Evolutionary conservation across 257 asterid genomes (phyloP), one percentile per base, ranked within the genome.

Genomic region (Linaria vulgaris): DNA sequence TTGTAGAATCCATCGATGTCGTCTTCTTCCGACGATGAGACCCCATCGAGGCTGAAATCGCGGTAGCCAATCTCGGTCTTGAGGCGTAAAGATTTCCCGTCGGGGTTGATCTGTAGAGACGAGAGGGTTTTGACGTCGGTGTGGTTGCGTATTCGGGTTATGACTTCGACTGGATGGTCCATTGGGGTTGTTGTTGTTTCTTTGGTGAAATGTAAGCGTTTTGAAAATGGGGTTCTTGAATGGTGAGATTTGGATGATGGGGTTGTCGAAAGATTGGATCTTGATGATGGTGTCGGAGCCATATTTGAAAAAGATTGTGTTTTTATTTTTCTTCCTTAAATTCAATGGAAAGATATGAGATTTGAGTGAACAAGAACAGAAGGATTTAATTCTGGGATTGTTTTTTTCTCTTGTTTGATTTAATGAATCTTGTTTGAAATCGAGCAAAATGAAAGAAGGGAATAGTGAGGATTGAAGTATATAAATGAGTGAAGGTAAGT

Each of bases 131-230:
- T n/a, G n/a, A n/a, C n/a, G n/a, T 90, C 99, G 0, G 96, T 87
- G 61, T 71, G 76, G 68, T 90, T 92, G 0, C 99, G 80, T 52
- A 94, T 85, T 56, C 99, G 61, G 0, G 95, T 95, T 1, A 94
- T 76, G 0, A 94, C 97, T 68, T 94, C 99, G 6, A 94, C 97
- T 0, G 97, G 97, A 60, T 94, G 99, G 72, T 94, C 97, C 53
- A 27, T 72, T 24, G 54, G 81, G 14, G n/a, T n/a, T n/a, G n/a
- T n/a, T n/a, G n/a, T n/a, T n/a, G n/a, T n/a, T 31, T 70, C 74
- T 56, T 62, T 72, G 62, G 57, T 21, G 75, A 81, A 85, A 51
- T 85, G 83, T 0, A 90, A 67, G 4, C 90, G 85, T 63, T 80
- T 90, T 0, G 95, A 78, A 0, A 71, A 88, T 1, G 99, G 99